Evolutionary conservation across 352 stramenopile genomes (phyloP), one percentile per base, ranked within the genome.

Genomic region (Phytophthora nicotianae): DNA sequence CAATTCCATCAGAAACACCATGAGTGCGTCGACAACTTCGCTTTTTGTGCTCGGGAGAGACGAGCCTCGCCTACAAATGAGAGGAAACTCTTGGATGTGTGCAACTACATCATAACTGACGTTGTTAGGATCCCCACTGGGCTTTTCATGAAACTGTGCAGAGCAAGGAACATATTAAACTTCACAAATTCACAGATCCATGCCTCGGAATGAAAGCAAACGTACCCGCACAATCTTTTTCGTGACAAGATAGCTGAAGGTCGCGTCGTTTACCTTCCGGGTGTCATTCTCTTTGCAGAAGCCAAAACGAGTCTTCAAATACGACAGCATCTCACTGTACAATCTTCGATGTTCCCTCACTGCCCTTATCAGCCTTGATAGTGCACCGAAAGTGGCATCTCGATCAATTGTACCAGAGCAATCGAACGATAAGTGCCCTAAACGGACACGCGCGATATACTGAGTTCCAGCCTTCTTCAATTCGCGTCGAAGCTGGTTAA

Each of bases 371-470:
- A 93, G 66, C 17, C 64, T 65, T 16, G 72, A 57, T 0, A 84
- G 61, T 5, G 78, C 83, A 10, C 64, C 47, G n/a, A 77, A 71
- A n/a, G 75, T 90, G 11, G 79, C 76, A 41, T 88, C 65, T 11
- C 75, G 63, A 64, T 86, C 78, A 56, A 47, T 47, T 13, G 41
- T 64, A 49, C 52, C 63, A 16, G 32, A 61, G 20, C 29, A 62
- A 41, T 86, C 52, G 17, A 62, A 74, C n/a, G 66, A 74, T n/a
- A 88, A 57, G 42, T 82, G 76, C 10, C 65, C 77, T 20, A 88
- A 45, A n/a, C 64, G 74, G 9, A 88, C 50, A 8, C 51, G 65
- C 41, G 65, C 65, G 37, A 37, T 60, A 47, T 61, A 77, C 26
- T 76, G 45, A 20, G 52, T 41, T 19, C 46, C 33, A 56, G 50